A percentile compares a stretch with the other conserved stretches of the same genome.
phyloP scores from a whole-genome alignment of 2,329 filamentous ascomycete species.

The Exophiala sideris region DNA sequence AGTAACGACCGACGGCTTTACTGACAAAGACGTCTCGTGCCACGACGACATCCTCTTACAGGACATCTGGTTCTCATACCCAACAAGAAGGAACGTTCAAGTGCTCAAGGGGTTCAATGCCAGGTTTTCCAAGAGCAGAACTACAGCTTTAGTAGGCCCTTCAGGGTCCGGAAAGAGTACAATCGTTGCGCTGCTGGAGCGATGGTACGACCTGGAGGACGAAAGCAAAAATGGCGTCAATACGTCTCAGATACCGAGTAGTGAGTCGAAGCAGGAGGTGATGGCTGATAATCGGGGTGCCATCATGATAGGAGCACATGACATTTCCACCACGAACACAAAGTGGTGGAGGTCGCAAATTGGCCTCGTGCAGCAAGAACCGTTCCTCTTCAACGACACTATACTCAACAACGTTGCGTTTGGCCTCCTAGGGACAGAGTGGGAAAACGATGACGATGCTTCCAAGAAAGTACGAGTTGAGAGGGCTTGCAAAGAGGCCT shows the following conservation, averaged over 20 bases:
- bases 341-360: constrained; percentile 60
- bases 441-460: constrained; percentile 33
- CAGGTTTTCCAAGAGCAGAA: constrained; percentile 36
- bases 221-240: background rate
- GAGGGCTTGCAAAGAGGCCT: constrained; percentile 64
- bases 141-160: constrained; percentile 45
- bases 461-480: constrained; percentile 50
- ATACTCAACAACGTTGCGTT: constrained; percentile 62
- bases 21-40: constrained; percentile 51
- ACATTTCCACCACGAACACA: constrained; percentile 56
- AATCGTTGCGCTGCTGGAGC: constrained; percentile 41
- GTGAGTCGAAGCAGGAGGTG: constrained; percentile 1
- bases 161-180: constrained; percentile 48
- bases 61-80: constrained; percentile 70
- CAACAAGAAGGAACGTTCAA: constrained; percentile 41
- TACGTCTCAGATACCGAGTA: background rate
- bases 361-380: constrained; percentile 65
- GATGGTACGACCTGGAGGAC: constrained; percentile 39
- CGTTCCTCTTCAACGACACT: constrained; percentile 64
- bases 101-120: constrained; percentile 37
- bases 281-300: constrained; percentile 36
- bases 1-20: constrained; percentile 34
- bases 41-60: constrained; percentile 63
- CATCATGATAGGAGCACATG: constrained; percentile 53
- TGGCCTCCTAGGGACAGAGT: constrained; percentile 46